A percentile compares a stretch with the other conserved stretches of the same genome.
Conservation (phyloP, 2,329 filamentous ascomycete genomes). For the Beauveria sp. region DNA sequence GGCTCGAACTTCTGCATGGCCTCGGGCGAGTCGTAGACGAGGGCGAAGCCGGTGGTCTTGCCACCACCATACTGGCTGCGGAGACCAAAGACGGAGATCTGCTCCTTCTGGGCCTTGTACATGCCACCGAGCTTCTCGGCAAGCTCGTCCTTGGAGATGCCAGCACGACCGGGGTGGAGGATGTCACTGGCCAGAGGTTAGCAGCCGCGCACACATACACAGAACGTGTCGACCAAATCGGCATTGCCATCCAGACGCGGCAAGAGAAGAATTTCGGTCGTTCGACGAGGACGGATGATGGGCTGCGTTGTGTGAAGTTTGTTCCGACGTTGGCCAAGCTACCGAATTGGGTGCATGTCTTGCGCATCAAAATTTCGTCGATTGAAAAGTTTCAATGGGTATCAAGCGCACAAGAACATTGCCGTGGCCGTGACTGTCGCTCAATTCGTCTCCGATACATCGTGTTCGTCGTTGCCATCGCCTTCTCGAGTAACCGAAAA, state of each 20-base stretch:
- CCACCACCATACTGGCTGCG: conserved; percentile 98
- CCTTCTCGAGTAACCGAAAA: conserved; percentile 3
- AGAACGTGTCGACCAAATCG: no score
- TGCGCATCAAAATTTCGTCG: background rate
- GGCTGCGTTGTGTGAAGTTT: background rate
- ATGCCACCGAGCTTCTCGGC: conserved; percentile 87
- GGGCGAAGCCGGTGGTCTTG: conserved; percentile 98
- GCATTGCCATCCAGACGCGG: background rate
- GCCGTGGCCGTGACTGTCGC: background rate
- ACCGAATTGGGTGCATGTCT: background rate
- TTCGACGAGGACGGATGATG: background rate
- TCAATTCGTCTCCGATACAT: background rate
- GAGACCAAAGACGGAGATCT: conserved; percentile 97
- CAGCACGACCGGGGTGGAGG: conserved; percentile 96
- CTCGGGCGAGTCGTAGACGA: conserved; percentile 97
- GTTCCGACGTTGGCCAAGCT: background rate
- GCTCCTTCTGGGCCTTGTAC: conserved; percentile 98
- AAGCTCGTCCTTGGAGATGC: conserved; percentile 99
- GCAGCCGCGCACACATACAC: background rate
- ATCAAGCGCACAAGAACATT: background rate
- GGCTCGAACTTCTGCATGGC: conserved; percentile 99
- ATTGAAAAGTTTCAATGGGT: background rate
- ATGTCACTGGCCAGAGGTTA: conserved; percentile 68
- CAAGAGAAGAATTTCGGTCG: background rate
- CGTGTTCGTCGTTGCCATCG: background rate